A percentile compares a stretch with the other conserved stretches of the same genome.
Evolutionary conservation across 805 yeast species (phyloP).

Genomic region (Hanseniaspora guilliermondii): DNA sequence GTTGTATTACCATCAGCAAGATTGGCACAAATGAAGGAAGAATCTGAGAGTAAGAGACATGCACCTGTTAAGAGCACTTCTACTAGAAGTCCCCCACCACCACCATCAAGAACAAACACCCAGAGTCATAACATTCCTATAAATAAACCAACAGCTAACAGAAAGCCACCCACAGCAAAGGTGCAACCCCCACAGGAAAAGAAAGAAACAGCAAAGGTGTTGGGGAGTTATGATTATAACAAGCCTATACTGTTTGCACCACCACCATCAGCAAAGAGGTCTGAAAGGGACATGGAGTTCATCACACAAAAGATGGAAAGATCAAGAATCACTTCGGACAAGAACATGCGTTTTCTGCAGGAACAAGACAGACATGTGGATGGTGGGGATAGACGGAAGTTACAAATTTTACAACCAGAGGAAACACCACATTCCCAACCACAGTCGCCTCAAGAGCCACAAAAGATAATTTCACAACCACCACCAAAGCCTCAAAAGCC

Average conservation of each 20-base stretch:
- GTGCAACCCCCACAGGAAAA: conserved; percentile 16
- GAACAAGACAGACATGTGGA: background rate
- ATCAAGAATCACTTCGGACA: background rate
- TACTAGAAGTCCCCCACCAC: background rate
- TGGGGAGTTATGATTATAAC: conserved; percentile 28
- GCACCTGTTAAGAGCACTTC: background rate
- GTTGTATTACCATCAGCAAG: conserved; percentile 3
- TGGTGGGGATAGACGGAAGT: background rate
- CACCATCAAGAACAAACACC: background rate
- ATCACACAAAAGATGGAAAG: conserved; percentile 1
- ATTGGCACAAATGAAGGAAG: background rate
- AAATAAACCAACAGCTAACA: background rate
- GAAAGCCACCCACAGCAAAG: background rate
- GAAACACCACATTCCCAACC: too few relatives aligned
- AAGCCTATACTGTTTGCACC: conserved; percentile 31
- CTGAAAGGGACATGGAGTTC: conserved; percentile 12
- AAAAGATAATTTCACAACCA: background rate
- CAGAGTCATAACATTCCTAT: background rate
- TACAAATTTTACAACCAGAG: background rate
- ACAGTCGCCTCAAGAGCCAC: too few relatives aligned
- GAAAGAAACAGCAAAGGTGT: conserved; percentile 25
- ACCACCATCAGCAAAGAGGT: conserved; percentile 27
- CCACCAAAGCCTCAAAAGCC: background rate
- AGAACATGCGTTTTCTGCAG: background rate
- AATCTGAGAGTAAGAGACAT: conserved; percentile 2